Evolutionary conservation across 2,329 filamentous ascomycete species (phyloP).

Genomic region (Xylaria hypoxylon): DNA sequence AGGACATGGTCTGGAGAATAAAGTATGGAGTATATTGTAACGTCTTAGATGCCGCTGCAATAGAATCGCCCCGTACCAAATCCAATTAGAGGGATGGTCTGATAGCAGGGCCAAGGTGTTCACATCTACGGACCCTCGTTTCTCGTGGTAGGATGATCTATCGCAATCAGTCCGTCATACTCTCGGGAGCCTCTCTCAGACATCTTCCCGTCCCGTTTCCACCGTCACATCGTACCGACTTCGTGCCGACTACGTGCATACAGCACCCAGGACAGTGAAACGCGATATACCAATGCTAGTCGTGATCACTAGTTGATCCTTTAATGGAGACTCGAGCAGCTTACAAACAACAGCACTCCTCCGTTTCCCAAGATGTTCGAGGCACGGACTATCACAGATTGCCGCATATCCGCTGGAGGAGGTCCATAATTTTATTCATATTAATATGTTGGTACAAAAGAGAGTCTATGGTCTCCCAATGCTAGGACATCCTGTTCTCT

Average conservation of each 20-base stretch:
- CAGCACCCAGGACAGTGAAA: conserved; percentile 54
- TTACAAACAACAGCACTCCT: conserved; percentile 35
- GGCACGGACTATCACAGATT: conserved; percentile 30
- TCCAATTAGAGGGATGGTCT: conserved; percentile 5
- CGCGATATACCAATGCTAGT: conserved; percentile 37
- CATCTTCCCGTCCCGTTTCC: conserved; percentile 43
- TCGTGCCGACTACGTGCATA: conserved; percentile 53
- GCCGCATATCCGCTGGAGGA: conserved; percentile 4
- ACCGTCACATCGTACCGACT: conserved; percentile 50
- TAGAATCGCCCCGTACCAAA: background rate
- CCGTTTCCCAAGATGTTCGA: conserved; percentile 36
- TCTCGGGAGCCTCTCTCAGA: conserved; percentile 28
- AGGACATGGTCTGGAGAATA: background rate
- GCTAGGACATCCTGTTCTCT: conserved; percentile 25
- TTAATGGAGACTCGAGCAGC: conserved; percentile 35
- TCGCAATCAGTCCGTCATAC: conserved; percentile 16
- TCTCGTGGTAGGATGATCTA: conserved; percentile 33
- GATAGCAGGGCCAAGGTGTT: conserved; percentile 7
- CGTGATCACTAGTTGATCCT: conserved; percentile 54
- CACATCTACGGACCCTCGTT: conserved; percentile 13
- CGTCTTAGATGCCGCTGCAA: background rate
- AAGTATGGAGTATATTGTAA: conserved; percentile 1
- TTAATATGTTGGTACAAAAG: conserved; percentile 26
- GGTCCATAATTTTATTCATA: background rate
- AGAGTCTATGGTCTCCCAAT: conserved; percentile 31